Percentiles rank a stretch among this genome's conserved stretches.
Conservation (phyloP, 352 stramenopile genomes). For the Blastocystis hominis region DNA sequence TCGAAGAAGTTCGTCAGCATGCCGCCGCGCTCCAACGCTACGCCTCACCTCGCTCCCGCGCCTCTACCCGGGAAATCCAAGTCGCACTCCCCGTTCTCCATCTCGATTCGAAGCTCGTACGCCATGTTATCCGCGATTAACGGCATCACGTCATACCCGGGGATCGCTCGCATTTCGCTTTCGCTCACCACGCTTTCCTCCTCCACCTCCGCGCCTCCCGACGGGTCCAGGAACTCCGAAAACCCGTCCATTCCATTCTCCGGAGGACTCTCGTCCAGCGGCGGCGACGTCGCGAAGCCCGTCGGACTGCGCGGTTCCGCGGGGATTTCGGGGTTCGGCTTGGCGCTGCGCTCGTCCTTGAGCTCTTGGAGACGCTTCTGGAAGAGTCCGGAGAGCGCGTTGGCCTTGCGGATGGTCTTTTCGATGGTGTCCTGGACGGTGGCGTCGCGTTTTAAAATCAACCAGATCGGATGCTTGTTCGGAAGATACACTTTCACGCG, state of each 20-base stretch:
- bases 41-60: not conserved
- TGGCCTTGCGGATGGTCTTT: conserved; percentile 50
- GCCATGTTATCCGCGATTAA: conserved; percentile 23
- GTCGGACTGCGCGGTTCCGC: not conserved
- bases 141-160: not conserved
- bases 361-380: not conserved
- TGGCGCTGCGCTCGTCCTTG: conserved; percentile 4
- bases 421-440: conserved; percentile 46
- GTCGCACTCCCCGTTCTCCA: conserved; percentile 29
- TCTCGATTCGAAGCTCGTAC: conserved; percentile 45
- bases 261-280: not conserved
- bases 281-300: not conserved
- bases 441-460: conserved; percentile 30
- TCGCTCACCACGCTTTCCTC: not conserved
- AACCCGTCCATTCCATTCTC: not conserved
- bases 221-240: not conserved
- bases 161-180: not conserved
- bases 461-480: not conserved
- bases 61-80: conserved; percentile 41
- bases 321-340: not conserved
- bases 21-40: conserved; percentile 31
- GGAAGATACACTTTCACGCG: conserved; percentile 49
- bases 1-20: conserved; percentile 29
- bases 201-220: not conserved
- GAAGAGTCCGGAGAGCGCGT: not conserved